Base-by-base conservation (phyloP, 2,329 filamentous ascomycete genomes). In the Plectosphaerella cucumerina region DNA sequence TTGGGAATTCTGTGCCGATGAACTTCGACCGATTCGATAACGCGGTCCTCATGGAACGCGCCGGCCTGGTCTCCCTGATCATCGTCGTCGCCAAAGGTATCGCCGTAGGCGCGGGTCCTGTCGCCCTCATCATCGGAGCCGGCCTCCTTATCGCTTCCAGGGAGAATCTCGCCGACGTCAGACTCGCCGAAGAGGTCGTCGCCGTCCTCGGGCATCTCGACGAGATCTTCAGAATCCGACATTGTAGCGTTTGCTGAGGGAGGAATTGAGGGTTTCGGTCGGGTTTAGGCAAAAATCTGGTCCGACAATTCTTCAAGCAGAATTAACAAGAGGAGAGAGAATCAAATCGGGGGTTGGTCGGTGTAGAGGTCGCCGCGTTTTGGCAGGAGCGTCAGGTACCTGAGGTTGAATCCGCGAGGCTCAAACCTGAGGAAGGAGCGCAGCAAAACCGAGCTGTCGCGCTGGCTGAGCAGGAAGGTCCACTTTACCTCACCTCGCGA, bases 1-100 rank as follows among this genome's bases (percentile, higher is more conserved):
- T 87, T 86, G 14, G 89, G 89, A 14, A 86, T 72, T 47, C 82
- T 77, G 65, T 92, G 89, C 44, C 88, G 80, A 60, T 80, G 84
- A 44, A 90, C 71, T 44, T 82, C 79, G 44, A 86, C 73, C 48
- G 84, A 82, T 70, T 84, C 78, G 49, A 88, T 77, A 48, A 81
- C 73, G 57, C 78, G 79, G 57, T 81, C 72, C 54, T 75, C 72
- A 50, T 75, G 70, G 33, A 47, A 54, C 12, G 51, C 44, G 5
- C 33, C 41, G 14, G 45, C 21, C 50, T 70, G 68, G 46, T 67
- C 67, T 10, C 26, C 26, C 47, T 75, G 72, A 14, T 74, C 72
- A 10, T 72, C 69, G 6, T 76, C 71, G 43, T 75, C 72, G 11
- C 71, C 55, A 58, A 70, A 58, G 54, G 61, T 55, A 41, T 71